phyloP scores from a whole-genome alignment of 2,329 filamentous ascomycete genomes.

The Fusarium pseudograminearum region DNA sequence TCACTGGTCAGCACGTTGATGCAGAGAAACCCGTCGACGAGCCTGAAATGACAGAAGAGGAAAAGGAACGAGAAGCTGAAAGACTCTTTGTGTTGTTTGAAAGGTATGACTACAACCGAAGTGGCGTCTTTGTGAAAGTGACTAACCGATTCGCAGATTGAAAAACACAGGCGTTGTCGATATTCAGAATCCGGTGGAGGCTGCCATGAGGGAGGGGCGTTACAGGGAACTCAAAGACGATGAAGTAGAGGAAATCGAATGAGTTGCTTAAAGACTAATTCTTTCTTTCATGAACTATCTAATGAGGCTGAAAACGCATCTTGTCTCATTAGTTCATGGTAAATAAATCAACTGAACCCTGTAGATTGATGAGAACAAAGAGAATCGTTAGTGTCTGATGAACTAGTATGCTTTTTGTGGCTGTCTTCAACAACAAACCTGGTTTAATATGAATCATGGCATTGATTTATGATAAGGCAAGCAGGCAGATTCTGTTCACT shows the following conservation, averaged over 20 bases:
- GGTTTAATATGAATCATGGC: not conserved
- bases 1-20: slow-evolving; percentile 86
- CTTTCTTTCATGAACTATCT: not conserved
- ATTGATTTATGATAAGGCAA: not conserved
- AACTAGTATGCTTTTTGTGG: not conserved
- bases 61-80: slow-evolving; percentile 93
- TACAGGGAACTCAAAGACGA: slow-evolving; percentile 76
- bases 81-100: slow-evolving; percentile 91
- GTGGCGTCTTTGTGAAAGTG: not conserved
- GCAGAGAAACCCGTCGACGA: slow-evolving; percentile 69
- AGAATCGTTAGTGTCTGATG: not conserved
- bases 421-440: not conserved
- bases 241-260: slow-evolving; percentile 58
- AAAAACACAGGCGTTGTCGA: slow-evolving; percentile 81
- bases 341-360: not conserved
- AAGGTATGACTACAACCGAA: slow-evolving; percentile 62
- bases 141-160: slow-evolving; percentile 58
- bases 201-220: slow-evolving; percentile 75
- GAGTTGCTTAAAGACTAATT: not conserved
- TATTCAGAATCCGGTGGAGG: slow-evolving; percentile 82
- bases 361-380: slow-evolving; percentile 13
- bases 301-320: not conserved
- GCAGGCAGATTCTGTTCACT: not conserved
- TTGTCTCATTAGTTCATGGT: not conserved
- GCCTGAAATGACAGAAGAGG: slow-evolving; percentile 86